phyloP scores from a whole-genome alignment of 495 filamentous ascomycete genomes.

The Neurospora sp. region DNA sequence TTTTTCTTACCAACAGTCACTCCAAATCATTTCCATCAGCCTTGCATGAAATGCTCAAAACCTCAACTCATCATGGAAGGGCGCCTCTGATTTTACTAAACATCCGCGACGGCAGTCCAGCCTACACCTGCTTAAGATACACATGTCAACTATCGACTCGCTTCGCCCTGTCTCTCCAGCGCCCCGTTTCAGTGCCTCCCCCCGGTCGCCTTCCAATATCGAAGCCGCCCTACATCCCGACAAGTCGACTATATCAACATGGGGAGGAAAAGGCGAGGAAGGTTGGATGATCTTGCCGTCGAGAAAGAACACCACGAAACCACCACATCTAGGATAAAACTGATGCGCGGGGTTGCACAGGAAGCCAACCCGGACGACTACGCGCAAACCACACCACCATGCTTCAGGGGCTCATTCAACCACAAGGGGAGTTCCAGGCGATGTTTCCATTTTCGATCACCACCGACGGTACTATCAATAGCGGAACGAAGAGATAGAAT shows the following conservation, averaged over 20 bases:
- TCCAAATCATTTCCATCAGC: background rate
- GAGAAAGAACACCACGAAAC: background rate
- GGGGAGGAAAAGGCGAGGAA: background rate
- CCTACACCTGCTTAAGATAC: background rate
- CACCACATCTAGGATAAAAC: background rate
- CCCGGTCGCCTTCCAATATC: background rate
- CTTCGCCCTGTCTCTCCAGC: background rate
- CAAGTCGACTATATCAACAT: background rate
- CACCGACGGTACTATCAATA: background rate
- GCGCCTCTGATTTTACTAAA: background rate
- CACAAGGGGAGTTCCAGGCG: background rate
- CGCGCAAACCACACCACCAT: background rate
- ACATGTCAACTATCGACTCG: background rate
- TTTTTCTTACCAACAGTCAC: background rate
- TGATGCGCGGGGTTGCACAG: background rate
- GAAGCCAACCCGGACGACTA: background rate
- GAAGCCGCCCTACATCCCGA: background rate
- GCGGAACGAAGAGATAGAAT: no score
- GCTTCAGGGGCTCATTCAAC: background rate
- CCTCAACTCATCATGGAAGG: background rate
- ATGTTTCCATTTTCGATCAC: background rate
- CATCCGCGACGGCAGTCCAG: background rate
- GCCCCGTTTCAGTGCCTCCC: background rate
- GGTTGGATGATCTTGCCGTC: background rate
- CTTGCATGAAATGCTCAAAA: background rate